Evolutionary conservation across 495 filamentous ascomycete genomes (phyloP).

Genomic region (Xanthoparmelia taractica): DNA sequence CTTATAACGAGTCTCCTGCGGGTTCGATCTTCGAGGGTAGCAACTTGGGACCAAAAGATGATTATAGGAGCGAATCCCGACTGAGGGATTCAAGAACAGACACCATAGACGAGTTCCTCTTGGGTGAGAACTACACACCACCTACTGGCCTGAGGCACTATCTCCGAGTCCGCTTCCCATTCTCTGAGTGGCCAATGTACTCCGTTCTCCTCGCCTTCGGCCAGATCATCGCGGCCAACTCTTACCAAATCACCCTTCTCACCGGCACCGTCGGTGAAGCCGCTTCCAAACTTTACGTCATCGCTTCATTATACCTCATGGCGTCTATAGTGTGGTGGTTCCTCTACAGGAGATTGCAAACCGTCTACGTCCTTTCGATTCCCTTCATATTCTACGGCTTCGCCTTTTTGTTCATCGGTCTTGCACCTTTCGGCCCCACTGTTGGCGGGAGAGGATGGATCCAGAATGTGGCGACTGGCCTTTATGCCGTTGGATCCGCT

Average conservation of each 20-base stretch:
- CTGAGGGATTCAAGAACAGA: constrained; percentile 11
- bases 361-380: constrained; percentile 48
- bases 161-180: constrained; percentile 40
- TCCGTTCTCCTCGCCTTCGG: constrained; percentile 58
- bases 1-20: constrained; percentile 2
- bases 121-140: constrained; percentile 56
- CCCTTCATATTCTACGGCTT: constrained; percentile 55
- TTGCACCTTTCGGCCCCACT: constrained; percentile 41
- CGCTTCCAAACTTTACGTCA: constrained; percentile 54
- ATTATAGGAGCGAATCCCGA: not conserved
- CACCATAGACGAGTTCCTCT: constrained; percentile 46
- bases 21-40: constrained; percentile 6
- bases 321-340: constrained; percentile 56
- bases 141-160: constrained; percentile 57
- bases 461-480: constrained; percentile 50
- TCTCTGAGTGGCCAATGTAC: constrained; percentile 62
- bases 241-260: constrained; percentile 60
- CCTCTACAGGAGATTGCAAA: constrained; percentile 48
- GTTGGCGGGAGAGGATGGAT: constrained; percentile 39
- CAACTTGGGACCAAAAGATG: constrained; percentile 1
- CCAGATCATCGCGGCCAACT: constrained; percentile 60
- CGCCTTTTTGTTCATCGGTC: constrained; percentile 53
- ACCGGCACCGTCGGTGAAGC: constrained; percentile 52
- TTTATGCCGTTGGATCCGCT: constrained; percentile 54
- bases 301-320: constrained; percentile 52